Evolutionary conservation across 768 basidiomycete genomes (phyloP).

Genomic region (Termitomyces bulborhizus): DNA sequence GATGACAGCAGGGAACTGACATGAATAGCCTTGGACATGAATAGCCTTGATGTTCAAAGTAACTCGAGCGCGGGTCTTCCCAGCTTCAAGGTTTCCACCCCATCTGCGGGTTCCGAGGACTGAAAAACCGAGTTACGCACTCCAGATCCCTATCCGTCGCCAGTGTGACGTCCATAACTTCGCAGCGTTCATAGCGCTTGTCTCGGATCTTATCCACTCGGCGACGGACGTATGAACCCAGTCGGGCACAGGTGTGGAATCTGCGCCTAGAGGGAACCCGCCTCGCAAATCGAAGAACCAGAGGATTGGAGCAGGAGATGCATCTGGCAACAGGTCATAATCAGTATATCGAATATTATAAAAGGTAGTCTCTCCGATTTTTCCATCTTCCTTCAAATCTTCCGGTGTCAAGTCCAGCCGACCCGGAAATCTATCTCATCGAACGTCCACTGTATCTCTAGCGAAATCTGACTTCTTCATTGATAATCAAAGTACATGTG

Average conservation of each 20-base stretch:
- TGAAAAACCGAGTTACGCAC: conserved; percentile 58
- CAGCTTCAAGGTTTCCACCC: conserved; percentile 56
- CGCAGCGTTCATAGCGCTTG: conserved; percentile 42
- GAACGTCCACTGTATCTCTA: no score
- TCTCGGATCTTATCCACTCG: conserved; percentile 53
- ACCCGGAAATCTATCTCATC: no score
- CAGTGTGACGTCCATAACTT: no score
- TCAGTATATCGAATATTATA: neutral
- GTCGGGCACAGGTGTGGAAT: conserved; percentile 45
- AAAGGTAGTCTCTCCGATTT: no score
- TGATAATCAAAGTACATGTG: no score
- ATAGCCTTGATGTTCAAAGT: conserved; percentile 28
- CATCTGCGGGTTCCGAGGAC: conserved; percentile 36
- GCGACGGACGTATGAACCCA: conserved; percentile 66
- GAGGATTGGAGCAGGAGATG: conserved; percentile 45
- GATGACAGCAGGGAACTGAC: neutral
- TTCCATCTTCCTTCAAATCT: no score
- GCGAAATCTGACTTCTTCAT: no score
- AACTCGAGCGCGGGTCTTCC: conserved; percentile 50
- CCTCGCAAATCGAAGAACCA: conserved; percentile 83
- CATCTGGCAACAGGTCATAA: conserved; percentile 25
- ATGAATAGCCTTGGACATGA: neutral
- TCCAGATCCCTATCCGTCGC: conserved; percentile 53
- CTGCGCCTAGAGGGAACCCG: conserved; percentile 39
- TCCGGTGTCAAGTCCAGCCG: no score